Conservation (phyloP, 305 asterid genomes). For the Rubia balearica region DNA sequence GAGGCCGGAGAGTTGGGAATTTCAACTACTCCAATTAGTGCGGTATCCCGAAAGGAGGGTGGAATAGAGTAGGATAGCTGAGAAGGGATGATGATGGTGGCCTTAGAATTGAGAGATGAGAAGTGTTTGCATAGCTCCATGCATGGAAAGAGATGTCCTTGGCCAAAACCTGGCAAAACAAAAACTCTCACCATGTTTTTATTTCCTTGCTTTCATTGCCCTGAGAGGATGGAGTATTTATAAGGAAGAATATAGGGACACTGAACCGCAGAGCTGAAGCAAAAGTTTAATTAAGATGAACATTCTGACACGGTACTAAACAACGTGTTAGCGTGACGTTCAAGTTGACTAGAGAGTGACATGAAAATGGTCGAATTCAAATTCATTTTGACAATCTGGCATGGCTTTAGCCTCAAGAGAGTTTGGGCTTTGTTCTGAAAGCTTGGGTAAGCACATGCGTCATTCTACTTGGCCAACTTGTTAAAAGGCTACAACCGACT, state of each 20-base stretch:
- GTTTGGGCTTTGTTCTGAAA: background rate
- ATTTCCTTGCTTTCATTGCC: background rate
- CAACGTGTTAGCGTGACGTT: background rate
- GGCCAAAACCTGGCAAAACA: slow-evolving; percentile 72
- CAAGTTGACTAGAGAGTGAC: slow-evolving; percentile 4
- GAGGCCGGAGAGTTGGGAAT: slow-evolving; percentile 23
- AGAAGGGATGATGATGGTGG: slow-evolving; percentile 52
- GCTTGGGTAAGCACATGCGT: slow-evolving; percentile 1
- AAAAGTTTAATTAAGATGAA: slow-evolving; percentile 2
- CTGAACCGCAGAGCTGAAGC: slow-evolving; percentile 5
- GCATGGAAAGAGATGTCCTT: slow-evolving; percentile 62
- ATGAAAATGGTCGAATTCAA: background rate
- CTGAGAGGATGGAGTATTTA: background rate
- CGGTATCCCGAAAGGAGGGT: slow-evolving; percentile 23
- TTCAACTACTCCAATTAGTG: slow-evolving; percentile 30
- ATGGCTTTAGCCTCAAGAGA: background rate
- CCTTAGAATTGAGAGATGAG: slow-evolving; percentile 33
- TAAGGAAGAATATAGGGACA: background rate
- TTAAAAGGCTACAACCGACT: background rate
- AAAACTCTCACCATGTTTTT: slow-evolving; percentile 46
- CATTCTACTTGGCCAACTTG: background rate
- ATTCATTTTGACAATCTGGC: background rate
- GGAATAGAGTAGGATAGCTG: slow-evolving; percentile 61
- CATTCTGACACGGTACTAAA: background rate
- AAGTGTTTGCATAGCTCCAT: slow-evolving; percentile 58